phyloP scores from a whole-genome alignment of 2,329 filamentous ascomycete species.

The Alternaria incomplexa region DNA sequence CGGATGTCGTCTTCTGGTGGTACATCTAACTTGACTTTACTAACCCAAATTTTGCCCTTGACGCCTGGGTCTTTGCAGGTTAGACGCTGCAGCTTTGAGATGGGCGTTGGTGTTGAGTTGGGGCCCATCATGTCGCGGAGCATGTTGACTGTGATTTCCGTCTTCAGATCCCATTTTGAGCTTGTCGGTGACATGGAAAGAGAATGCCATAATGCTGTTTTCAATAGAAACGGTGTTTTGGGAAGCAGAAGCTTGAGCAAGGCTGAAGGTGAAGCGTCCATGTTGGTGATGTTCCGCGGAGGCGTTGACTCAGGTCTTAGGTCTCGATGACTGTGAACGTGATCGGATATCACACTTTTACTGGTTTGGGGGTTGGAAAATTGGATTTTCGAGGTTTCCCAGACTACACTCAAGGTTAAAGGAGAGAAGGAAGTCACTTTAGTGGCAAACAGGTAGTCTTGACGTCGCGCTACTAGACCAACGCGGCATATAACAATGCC shows the following conservation, averaged over 20 bases:
- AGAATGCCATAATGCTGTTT: slow-evolving; percentile 67
- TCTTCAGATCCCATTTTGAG: slow-evolving; percentile 79
- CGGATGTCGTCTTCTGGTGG: slow-evolving; percentile 61
- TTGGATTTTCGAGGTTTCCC: neutral
- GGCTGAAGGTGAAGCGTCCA: slow-evolving; percentile 45
- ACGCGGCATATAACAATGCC: slow-evolving; percentile 7
- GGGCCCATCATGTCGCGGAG: slow-evolving; percentile 60
- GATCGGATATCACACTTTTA: neutral
- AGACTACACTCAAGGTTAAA: neutral
- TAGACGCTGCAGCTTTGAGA: slow-evolving; percentile 62
- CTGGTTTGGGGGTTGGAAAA: neutral
- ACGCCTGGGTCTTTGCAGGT: slow-evolving; percentile 69
- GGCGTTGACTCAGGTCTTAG: neutral
- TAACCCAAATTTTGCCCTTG: slow-evolving; percentile 83
- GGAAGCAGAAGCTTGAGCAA: slow-evolving; percentile 44
- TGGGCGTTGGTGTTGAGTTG: slow-evolving; percentile 26
- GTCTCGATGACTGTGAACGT: neutral
- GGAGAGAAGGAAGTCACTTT: neutral
- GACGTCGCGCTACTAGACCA: slow-evolving; percentile 17
- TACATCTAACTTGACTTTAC: slow-evolving; percentile 68
- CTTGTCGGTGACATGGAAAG: slow-evolving; percentile 73
- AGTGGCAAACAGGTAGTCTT: slow-evolving; percentile 15
- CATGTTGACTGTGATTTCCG: slow-evolving; percentile 73
- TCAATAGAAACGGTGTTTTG: slow-evolving; percentile 65
- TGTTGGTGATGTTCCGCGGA: slow-evolving; percentile 16